Percentiles rank a stretch among this genome's conserved stretches.
Conservation (phyloP, 495 filamentous ascomycete genomes). For the Annulohypoxylon stygium region DNA sequence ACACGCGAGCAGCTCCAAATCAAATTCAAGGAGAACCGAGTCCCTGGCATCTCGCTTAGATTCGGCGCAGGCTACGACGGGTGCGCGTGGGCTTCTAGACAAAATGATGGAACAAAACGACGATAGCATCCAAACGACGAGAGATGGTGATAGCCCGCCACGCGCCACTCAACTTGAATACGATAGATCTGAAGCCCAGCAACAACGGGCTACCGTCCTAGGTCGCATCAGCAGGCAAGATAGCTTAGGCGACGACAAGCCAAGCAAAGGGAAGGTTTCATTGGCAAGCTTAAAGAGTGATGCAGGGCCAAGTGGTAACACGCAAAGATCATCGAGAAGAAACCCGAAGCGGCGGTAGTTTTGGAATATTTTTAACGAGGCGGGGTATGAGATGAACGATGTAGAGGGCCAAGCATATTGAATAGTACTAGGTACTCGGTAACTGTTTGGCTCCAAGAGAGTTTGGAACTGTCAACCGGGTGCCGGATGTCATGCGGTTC, state of each 20-base stretch:
- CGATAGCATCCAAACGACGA: conserved; percentile 9
- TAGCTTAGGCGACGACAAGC: neutral
- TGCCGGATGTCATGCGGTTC: neutral
- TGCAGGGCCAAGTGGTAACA: neutral
- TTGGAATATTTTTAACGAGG: conserved; percentile 8
- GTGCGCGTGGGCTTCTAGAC: conserved; percentile 33
- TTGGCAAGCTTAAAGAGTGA: conserved; percentile 3
- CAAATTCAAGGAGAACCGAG: conserved; percentile 28
- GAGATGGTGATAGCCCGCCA: conserved; percentile 50
- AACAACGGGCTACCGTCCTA: conserved; percentile 51
- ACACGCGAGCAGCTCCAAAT: conserved; percentile 24
- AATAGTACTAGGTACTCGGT: neutral
- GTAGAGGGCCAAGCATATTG: neutral
- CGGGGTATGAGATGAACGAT: conserved; percentile 6
- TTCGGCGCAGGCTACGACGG: conserved; percentile 5
- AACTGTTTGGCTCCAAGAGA: neutral
- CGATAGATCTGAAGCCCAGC: conserved; percentile 58
- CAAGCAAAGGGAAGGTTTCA: conserved; percentile 12
- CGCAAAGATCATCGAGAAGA: conserved; percentile 21
- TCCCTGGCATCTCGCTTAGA: conserved; percentile 30
- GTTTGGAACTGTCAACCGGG: neutral
- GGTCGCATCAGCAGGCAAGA: conserved; percentile 49
- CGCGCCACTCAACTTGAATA: conserved; percentile 62
- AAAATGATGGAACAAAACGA: conserved; percentile 32
- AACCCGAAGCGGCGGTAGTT: conserved; percentile 34